phyloP scores from a whole-genome alignment of 108 stramenopile genomes.

The Skeletonema costatum region DNA sequence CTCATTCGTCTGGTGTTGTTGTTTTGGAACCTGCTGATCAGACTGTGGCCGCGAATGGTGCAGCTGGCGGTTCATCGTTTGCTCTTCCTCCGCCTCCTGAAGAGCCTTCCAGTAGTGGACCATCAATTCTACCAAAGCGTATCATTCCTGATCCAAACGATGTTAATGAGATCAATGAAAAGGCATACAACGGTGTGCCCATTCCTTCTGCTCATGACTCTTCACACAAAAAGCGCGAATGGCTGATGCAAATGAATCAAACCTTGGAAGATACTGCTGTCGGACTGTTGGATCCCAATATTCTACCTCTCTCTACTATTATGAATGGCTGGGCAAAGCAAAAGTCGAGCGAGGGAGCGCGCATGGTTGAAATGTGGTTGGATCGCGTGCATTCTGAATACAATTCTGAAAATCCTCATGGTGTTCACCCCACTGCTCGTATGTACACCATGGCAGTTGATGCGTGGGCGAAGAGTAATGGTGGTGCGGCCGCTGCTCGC shows the following conservation, averaged over 20 bases:
- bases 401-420: conserved; percentile 64
- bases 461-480: conserved; percentile 88
- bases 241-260: conserved; percentile 84
- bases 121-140: conserved; percentile 45
- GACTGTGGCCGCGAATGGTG: neutral
- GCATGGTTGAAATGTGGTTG: conserved; percentile 85
- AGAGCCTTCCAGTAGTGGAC: conserved; percentile 5
- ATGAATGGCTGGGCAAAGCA: conserved; percentile 91
- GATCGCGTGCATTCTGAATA: conserved; percentile 69
- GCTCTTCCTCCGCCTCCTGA: conserved; percentile 49
- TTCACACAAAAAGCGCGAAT: conserved; percentile 72
- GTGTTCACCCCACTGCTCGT: conserved; percentile 65
- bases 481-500: conserved; percentile 74
- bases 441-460: conserved; percentile 91
- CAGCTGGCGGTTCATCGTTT: conserved; percentile 21
- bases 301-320: conserved; percentile 67
- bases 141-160: conserved; percentile 34
- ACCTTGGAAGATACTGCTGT: conserved; percentile 65
- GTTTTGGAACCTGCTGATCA: neutral
- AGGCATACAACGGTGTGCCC: conserved; percentile 36
- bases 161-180: conserved; percentile 11
- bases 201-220: conserved; percentile 51
- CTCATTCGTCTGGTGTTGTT: neutral
- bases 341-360: conserved; percentile 76
- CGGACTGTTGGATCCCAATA: conserved; percentile 72